Conservation (phyloP, 148 eudicot species). For the Cornus florida region DNA sequence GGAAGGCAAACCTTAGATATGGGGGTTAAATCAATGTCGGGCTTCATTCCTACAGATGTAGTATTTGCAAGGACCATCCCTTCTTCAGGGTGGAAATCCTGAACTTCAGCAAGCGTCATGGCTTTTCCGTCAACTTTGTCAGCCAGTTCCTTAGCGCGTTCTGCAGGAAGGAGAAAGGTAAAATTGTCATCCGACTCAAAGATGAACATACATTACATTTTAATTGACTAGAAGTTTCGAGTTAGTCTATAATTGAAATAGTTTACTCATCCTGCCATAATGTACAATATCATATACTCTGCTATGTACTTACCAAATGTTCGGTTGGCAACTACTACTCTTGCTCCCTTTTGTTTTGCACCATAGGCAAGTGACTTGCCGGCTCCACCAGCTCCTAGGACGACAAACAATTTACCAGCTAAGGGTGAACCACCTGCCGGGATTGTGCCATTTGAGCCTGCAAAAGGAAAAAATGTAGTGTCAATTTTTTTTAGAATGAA, state of each 20-base stretch:
- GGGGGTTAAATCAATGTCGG: conserved; percentile 53
- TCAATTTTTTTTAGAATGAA: neutral
- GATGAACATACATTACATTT: too few relatives aligned
- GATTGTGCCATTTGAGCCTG: conserved; percentile 28
- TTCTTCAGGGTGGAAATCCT: conserved; percentile 56
- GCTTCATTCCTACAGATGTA: conserved; percentile 85
- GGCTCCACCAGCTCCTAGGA: conserved; percentile 91
- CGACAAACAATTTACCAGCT: conserved; percentile 68
- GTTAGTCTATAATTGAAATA: too few relatives aligned
- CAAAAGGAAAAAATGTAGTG: neutral
- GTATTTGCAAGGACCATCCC: conserved; percentile 86
- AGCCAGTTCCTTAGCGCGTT: conserved; percentile 69
- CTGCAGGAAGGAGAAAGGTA: conserved; percentile 19
- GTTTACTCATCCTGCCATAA: too few relatives aligned
- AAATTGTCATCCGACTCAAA: neutral
- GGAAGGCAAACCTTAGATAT: conserved; percentile 55
- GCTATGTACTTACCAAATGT: conserved; percentile 47
- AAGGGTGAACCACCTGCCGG: conserved; percentile 51
- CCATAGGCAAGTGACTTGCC: conserved; percentile 90
- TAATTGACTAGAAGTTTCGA: too few relatives aligned
- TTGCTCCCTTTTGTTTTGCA: conserved; percentile 75
- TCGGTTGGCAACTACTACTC: conserved; percentile 75
- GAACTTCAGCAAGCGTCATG: conserved; percentile 50
- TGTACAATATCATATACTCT: neutral
- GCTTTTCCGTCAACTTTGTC: conserved; percentile 63